Conservation (phyloP, 345 rosid genomes). For the Zanthoxylum bungeanum region DNA sequence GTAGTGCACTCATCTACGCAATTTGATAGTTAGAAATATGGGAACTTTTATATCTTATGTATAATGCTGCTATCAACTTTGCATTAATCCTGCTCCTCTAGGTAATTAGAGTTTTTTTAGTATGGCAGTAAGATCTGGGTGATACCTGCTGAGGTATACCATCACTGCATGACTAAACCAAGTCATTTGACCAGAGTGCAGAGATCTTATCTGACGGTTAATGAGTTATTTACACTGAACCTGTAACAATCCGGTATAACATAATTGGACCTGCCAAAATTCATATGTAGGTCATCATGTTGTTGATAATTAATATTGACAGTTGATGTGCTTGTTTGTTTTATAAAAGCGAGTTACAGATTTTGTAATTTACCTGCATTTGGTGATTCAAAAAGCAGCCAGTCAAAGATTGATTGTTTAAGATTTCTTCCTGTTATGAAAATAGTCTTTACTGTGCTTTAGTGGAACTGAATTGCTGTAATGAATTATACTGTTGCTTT, state of each 20-base stretch:
- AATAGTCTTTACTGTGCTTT: neutral
- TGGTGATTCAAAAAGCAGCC: neutral
- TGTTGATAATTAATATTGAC: neutral
- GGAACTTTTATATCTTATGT: conserved; percentile 2
- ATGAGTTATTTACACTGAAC: neutral
- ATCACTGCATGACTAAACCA: neutral
- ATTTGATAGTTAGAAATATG: neutral
- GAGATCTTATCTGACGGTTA: neutral
- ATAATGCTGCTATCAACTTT: neutral
- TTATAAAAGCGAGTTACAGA: neutral
- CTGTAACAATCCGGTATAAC: neutral
- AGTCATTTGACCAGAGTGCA: neutral
- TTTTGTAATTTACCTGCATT: neutral
- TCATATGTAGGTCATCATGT: neutral
- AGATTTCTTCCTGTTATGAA: neutral
- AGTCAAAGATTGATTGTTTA: neutral
- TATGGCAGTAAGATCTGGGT: neutral
- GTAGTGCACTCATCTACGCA: neutral
- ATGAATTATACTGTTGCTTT: neutral
- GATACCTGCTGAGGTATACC: neutral
- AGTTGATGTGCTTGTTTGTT: neutral
- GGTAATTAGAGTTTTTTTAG: neutral
- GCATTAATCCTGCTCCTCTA: neutral
- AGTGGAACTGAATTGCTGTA: conserved; percentile 2
- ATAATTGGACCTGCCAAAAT: neutral